phyloP scores from a whole-genome alignment of 2,329 filamentous ascomycete species.

The Ascochyta rabiei region DNA sequence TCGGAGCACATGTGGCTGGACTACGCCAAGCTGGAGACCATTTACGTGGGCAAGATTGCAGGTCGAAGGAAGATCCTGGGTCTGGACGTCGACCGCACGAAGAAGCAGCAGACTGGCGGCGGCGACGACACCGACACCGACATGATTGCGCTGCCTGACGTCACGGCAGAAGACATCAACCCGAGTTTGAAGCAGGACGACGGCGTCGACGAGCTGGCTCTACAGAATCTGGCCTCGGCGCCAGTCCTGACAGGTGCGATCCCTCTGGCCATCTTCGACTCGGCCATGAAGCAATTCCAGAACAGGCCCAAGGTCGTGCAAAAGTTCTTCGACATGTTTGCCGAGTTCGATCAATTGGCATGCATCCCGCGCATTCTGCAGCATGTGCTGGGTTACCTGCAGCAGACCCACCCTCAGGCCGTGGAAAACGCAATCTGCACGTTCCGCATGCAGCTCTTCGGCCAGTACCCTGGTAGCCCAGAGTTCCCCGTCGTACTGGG shows the following conservation, averaged over 20 bases:
- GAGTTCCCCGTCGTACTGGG: conserved; percentile 76
- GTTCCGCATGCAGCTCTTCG: conserved; percentile 72
- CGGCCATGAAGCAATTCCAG: conserved; percentile 78
- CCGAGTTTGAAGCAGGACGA: conserved; percentile 59
- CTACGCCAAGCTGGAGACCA: conserved; percentile 89
- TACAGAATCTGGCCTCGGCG: conserved; percentile 71
- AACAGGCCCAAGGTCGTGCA: conserved; percentile 70
- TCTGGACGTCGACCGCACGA: conserved; percentile 57
- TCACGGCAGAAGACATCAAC: conserved; percentile 68
- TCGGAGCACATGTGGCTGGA: conserved; percentile 81
- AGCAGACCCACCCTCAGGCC: conserved; percentile 60
- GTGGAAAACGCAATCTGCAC: conserved; percentile 70
- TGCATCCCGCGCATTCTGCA: conserved; percentile 71
- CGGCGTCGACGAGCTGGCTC: conserved; percentile 57
- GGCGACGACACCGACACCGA: conserved; percentile 53
- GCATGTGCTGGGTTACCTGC: conserved; percentile 73
- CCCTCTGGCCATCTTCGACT: conserved; percentile 88
- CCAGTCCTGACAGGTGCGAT: conserved; percentile 93
- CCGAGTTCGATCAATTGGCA: conserved; percentile 69
- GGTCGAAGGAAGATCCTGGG: conserved; percentile 72
- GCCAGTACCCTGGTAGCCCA: conserved; percentile 66
- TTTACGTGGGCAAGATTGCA: conserved; percentile 84
- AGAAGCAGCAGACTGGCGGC: conserved; percentile 53
- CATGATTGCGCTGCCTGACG: conserved; percentile 62
- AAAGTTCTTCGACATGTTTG: conserved; percentile 81